Evolutionary conservation across 2,329 filamentous ascomycete genomes (phyloP), one percentile per base, ranked within the genome.

Genomic region (Apiospora koreana): DNA sequence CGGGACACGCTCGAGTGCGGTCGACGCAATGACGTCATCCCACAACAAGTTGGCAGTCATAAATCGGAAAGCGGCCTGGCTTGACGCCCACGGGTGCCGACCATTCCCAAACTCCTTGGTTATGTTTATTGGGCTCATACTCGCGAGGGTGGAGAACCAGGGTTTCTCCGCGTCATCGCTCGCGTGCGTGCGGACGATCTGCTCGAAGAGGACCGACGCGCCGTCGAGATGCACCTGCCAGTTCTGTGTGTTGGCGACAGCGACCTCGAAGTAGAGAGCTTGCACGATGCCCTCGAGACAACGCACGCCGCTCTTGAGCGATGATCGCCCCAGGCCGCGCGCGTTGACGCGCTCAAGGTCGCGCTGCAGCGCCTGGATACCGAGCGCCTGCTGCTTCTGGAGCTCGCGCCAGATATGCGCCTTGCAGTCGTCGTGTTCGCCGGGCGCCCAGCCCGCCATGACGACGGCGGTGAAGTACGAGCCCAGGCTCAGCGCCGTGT

Each of bases 391-490:
- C 72, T 86, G 85, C 6, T 72, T 77, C 71, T 85, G 82, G 5
- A 86, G 77, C 70, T 83, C 80, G 42, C 78, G 73, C 71, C 80
- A 81, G 75, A 82, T 80, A 21, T 77, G 75, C 54, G 74, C 72
- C 6, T 79, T 80, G 74, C 76, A 83, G 21, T 75, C 79, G 71
- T 79, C 79, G 72, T 81, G 77, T 41, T 76, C 76, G 69, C 76
- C 76, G 3, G 58, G 58, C 21, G 77, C 76, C 16, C 75, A 76
- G 68, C 75, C 78, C 70, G 79, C 79, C 69, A 85, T 78, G 43
- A 84, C 77, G 43, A 87, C 80, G 72, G 83, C 83, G 74, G 88
- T 86, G 77, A 89, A 90, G 78, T 88, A 90, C 1, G 86, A 84
- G 0, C 86, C 85, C 28, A 91, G 82, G 35, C 87, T 86, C 23